These are phyloP conservation scores for Asterochloris erici DNA, from an alignment of 139 green algal genomes.

Conservation along the genomic window DNA sequence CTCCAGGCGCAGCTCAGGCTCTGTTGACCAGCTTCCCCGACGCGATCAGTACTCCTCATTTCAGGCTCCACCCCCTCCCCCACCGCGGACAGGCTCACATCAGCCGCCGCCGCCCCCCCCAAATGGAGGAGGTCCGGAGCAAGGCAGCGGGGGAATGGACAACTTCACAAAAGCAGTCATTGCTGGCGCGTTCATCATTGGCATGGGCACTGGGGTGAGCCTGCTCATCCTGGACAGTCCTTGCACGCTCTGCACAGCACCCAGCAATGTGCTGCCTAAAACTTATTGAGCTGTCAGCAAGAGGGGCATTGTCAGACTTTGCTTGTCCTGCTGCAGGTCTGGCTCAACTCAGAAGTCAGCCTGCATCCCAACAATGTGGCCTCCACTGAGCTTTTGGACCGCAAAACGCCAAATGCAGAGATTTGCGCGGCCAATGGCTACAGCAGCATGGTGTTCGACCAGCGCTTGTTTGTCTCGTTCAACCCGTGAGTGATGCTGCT, in stretches of 20 bases:
- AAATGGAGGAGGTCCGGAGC: too few species aligned
- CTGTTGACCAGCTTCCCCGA: too few species aligned
- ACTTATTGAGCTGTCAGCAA: background rate
- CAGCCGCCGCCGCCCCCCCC: too few species aligned
- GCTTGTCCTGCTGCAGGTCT: constrained; percentile 33
- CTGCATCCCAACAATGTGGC: constrained; percentile 84
- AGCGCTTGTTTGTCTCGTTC: constrained; percentile 97
- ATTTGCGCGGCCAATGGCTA: constrained; percentile 96
- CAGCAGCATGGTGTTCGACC: constrained; percentile 97
- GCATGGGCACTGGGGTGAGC: constrained; percentile 71
- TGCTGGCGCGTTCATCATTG: constrained; percentile 82
- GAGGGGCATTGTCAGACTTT: background rate
- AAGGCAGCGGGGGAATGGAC: too few species aligned
- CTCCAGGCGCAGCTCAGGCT: too few species aligned
- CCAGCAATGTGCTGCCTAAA: background rate
- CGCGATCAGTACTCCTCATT: too few species aligned
- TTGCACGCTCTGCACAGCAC: background rate
- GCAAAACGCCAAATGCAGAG: constrained; percentile 90
- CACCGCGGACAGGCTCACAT: too few species aligned
- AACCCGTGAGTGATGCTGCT: constrained; percentile 73
- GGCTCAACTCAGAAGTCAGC: constrained; percentile 72
- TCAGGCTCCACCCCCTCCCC: too few species aligned
- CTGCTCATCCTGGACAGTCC: too few species aligned
- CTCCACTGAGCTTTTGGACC: constrained; percentile 92
- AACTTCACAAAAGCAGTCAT: constrained; percentile 64